These are phyloP conservation scores for Linnemannia elongata DNA, from an alignment of 192 early-diverging fungal genomes.

Conservation along the genomic window DNA sequence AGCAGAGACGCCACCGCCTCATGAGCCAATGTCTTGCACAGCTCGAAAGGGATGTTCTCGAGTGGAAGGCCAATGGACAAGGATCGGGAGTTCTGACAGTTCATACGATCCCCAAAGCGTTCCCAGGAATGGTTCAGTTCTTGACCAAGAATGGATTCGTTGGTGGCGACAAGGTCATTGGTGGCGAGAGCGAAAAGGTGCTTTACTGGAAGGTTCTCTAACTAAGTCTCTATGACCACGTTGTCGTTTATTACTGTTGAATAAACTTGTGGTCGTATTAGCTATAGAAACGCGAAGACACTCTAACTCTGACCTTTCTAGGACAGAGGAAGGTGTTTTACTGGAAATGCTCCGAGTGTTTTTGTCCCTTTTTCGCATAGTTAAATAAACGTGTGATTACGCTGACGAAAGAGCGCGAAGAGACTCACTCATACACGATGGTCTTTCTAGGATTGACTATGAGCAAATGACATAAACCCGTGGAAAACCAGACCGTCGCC, in stretches of 20 bases:
- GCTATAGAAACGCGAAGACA: background rate
- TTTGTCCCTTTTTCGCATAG: background rate
- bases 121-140: constrained; percentile 55
- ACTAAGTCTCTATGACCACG: background rate
- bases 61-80: constrained; percentile 40
- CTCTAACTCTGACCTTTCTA: background rate
- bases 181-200: constrained; percentile 34
- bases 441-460: background rate
- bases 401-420: background rate
- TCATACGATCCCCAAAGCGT: constrained; percentile 41
- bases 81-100: constrained; percentile 44
- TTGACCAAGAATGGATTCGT: constrained; percentile 42
- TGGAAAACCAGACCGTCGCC: background rate
- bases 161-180: constrained; percentile 33
- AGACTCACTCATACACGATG: background rate
- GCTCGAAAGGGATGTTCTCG: constrained; percentile 33
- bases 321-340: constrained; percentile 22
- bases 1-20: constrained; percentile 30
- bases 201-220: constrained; percentile 46
- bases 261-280: background rate
- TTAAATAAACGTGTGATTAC: background rate
- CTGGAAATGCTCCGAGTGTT: constrained; percentile 24
- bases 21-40: constrained; percentile 34
- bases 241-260: background rate
- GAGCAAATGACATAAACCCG: background rate